A percentile compares a stretch with the other conserved stretches of the same genome.
Conservation (phyloP, 2,329 filamentous ascomycete species). For the Cladosporium austrohemisphaericum region DNA sequence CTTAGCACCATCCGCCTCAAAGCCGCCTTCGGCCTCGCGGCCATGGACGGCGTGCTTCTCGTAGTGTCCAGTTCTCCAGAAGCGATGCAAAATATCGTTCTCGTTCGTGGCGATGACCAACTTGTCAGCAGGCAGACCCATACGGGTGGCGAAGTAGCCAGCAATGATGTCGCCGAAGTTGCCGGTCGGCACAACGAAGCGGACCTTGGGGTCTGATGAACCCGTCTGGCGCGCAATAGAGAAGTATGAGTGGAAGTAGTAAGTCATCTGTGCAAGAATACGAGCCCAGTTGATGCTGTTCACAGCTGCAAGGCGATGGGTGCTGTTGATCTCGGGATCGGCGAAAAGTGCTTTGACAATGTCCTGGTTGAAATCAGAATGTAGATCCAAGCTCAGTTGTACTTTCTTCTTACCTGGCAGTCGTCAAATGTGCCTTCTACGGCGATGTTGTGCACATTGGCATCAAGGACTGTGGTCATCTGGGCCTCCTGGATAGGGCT, state of each 20-base stretch:
- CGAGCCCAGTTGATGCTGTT: constrained; percentile 97
- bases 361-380: constrained; percentile 50
- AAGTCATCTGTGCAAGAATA: constrained; percentile 93
- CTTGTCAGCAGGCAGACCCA: constrained; percentile 85
- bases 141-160: constrained; percentile 85
- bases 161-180: constrained; percentile 96
- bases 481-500: constrained; percentile 91
- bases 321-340: constrained; percentile 77
- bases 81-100: constrained; percentile 94
- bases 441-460: constrained; percentile 88
- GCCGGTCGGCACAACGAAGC: constrained; percentile 88
- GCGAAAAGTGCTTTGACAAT: constrained; percentile 91
- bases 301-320: constrained; percentile 81
- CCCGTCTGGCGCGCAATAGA: constrained; percentile 59
- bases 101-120: constrained; percentile 93
- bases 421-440: constrained; percentile 93
- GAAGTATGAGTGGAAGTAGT: constrained; percentile 97
- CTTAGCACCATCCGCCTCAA: constrained; percentile 55
- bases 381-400: neutral
- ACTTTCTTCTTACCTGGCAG: constrained; percentile 64
- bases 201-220: constrained; percentile 65
- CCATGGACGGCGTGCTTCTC: constrained; percentile 72
- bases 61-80: constrained; percentile 87
- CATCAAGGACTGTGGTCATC: constrained; percentile 90
- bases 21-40: constrained; percentile 52